Percentiles rank a stretch among this genome's conserved stretches.
Conservation (phyloP, 2,329 filamentous ascomycete species). For the Pyrenochaeta sp. region DNA sequence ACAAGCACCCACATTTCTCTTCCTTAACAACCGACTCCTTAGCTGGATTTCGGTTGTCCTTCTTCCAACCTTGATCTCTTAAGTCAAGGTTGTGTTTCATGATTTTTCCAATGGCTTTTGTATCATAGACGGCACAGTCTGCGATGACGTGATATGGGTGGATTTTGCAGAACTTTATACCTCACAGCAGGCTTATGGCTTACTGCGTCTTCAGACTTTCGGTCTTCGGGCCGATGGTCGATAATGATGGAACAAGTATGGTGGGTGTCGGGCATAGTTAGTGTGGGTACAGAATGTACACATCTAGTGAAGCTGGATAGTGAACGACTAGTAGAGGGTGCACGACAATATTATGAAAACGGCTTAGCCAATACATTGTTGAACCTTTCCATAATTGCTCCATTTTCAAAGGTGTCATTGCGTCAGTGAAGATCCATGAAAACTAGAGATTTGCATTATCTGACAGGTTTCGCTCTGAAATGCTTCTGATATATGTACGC, state of each 20-base stretch:
- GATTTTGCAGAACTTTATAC: constrained; percentile 39
- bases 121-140: constrained; percentile 46
- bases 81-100: constrained; percentile 23
- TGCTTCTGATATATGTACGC: too few species aligned
- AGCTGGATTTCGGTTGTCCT: constrained; percentile 31
- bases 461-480: too few species aligned
- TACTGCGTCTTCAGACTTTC: constrained; percentile 25
- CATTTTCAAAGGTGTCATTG: too few species aligned
- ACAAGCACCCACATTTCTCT: constrained; percentile 23
- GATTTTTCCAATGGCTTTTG: constrained; percentile 37
- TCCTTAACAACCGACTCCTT: constrained; percentile 35
- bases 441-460: too few species aligned
- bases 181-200: constrained; percentile 30
- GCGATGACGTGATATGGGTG: constrained; percentile 34
- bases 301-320: constrained; percentile 28
- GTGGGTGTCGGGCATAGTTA: constrained; percentile 23
- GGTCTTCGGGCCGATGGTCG: constrained; percentile 16
- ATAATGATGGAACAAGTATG: constrained; percentile 30
- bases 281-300: constrained; percentile 10
- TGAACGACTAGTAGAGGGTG: too few species aligned
- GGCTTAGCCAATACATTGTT: too few species aligned
- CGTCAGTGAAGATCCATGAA: too few species aligned
- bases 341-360: too few species aligned
- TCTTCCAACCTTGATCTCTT: constrained; percentile 19
- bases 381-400: too few species aligned